These are phyloP conservation scores for Solanum chilense DNA, from an alignment of 257 asterid genomes.

Conservation along the genomic window DNA sequence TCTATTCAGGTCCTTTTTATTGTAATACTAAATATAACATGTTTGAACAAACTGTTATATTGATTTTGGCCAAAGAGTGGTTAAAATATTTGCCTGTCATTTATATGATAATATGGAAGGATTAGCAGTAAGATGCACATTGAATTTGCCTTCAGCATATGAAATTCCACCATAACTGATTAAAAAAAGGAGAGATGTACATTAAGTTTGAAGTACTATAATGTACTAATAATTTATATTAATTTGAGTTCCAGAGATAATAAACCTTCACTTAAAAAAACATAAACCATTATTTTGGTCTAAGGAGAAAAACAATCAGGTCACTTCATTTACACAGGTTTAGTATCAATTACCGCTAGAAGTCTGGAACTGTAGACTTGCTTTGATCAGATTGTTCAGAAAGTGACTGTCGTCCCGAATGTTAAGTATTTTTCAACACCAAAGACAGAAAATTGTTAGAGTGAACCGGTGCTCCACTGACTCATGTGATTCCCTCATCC, in stretches of 20 bases:
- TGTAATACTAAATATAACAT: not conserved
- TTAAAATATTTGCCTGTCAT: not conserved
- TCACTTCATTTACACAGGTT: not conserved
- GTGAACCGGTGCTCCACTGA: not conserved
- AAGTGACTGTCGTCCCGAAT: not conserved
- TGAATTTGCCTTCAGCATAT: not conserved
- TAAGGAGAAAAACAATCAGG: not conserved
- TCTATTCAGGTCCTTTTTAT: not conserved
- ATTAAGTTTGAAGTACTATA: not conserved
- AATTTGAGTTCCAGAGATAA: not conserved
- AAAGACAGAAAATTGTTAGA: not conserved
- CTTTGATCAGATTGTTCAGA: not conserved
- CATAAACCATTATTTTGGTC: not conserved
- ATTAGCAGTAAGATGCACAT: not conserved
- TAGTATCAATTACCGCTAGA: not conserved
- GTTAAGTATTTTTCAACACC: not conserved
- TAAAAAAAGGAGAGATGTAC: not conserved
- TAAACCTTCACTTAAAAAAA: not conserved
- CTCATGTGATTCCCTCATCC: not conserved
- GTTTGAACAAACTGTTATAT: too few species aligned
- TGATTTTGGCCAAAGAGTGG: not conserved
- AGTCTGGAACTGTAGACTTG: not conserved
- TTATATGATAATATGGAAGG: not conserved
- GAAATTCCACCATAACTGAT: not conserved
- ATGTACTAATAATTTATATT: not conserved